A percentile compares a stretch with the other conserved stretches of the same genome.
phyloP scores from a whole-genome alignment of 2,329 filamentous ascomycete species.

The Paecilomyces sp. region DNA sequence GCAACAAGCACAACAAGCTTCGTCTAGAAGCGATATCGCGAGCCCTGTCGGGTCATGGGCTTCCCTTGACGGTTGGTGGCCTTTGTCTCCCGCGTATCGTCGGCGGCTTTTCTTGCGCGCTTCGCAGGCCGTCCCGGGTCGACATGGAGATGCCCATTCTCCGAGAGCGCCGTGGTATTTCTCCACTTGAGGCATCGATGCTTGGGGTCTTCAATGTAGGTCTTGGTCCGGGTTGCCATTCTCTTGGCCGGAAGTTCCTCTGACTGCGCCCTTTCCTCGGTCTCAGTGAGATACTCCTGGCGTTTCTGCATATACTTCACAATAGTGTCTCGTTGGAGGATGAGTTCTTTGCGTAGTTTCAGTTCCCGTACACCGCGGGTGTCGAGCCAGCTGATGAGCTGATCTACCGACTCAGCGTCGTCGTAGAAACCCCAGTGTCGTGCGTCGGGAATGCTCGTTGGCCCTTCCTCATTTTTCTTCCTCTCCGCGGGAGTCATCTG shows the following conservation, averaged over 20 bases:
- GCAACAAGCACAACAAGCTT: background rate
- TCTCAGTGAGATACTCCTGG: constrained; percentile 59
- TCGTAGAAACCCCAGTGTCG: constrained; percentile 88
- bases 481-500: constrained; percentile 78
- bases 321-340: constrained; percentile 69
- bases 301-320: constrained; percentile 73
- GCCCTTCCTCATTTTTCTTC: constrained; percentile 77
- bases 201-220: constrained; percentile 47
- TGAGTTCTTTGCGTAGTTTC: constrained; percentile 80
- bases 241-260: constrained; percentile 42
- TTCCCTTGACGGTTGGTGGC: constrained; percentile 43
- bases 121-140: constrained; percentile 49
- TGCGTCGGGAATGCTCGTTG: constrained; percentile 68
- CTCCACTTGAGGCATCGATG: constrained; percentile 60
- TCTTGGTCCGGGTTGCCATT: constrained; percentile 58
- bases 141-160: constrained; percentile 54
- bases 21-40: constrained; percentile 38
- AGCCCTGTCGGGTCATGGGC: constrained; percentile 44
- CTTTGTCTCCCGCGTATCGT: constrained; percentile 33
- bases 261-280: constrained; percentile 43
- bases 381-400: constrained; percentile 82
- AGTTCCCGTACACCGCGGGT: constrained; percentile 77
- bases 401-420: constrained; percentile 68
- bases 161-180: constrained; percentile 54
- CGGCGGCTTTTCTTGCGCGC: constrained; percentile 39